Evolutionary conservation across 257 asterid genomes (phyloP).

Genomic region (Salvia rosmarinus): DNA sequence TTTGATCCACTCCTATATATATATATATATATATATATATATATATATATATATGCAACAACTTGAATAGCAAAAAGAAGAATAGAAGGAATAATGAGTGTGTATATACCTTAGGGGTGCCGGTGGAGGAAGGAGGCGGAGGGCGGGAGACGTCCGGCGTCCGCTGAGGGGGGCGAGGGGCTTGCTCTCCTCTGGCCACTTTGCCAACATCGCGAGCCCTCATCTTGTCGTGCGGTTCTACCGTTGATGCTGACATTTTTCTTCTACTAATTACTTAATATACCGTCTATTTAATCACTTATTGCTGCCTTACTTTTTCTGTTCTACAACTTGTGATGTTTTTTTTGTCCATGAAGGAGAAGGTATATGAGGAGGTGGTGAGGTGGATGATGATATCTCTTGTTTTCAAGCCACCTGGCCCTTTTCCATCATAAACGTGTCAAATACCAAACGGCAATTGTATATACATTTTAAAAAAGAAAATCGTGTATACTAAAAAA

Average conservation of each 20-base stretch:
- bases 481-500: no score
- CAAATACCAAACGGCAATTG: not conserved
- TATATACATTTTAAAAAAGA: no score
- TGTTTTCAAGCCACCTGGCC: slow-evolving; percentile 29
- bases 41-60: no score
- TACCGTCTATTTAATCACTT: no score
- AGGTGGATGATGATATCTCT: slow-evolving; percentile 14
- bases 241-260: slow-evolving; percentile 21
- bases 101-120: slow-evolving; percentile 35
- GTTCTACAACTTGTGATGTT: no score
- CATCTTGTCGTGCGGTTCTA: slow-evolving; percentile 56
- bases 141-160: slow-evolving; percentile 30
- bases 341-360: no score
- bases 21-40: no score
- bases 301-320: no score
- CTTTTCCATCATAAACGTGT: slow-evolving; percentile 27
- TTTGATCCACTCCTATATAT: no score
- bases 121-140: slow-evolving; percentile 41
- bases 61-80: not conserved
- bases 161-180: slow-evolving; percentile 49
- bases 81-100: no score
- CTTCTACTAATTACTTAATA: no score
- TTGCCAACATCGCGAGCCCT: slow-evolving; percentile 45
- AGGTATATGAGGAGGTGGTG: no score
- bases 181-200: slow-evolving; percentile 57